phyloP scores from a whole-genome alignment of 2,329 filamentous ascomycete species.

The Hirsutella rhossiliensis region DNA sequence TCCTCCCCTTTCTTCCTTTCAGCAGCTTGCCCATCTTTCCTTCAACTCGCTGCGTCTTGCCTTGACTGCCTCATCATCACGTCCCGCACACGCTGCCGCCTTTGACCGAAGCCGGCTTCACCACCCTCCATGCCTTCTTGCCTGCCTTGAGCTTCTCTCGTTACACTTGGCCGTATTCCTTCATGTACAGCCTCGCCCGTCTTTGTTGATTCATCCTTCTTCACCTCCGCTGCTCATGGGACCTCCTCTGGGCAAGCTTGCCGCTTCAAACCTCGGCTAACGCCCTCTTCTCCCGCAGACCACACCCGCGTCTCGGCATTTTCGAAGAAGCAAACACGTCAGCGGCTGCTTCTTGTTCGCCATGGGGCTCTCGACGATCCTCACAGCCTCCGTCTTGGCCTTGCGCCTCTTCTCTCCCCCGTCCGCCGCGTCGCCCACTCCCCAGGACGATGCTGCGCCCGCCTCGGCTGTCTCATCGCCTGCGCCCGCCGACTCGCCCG shows the following conservation, averaged over 20 bases:
- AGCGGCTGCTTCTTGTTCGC: slow-evolving; percentile 22
- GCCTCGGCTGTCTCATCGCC: slow-evolving; percentile 8
- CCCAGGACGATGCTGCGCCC: background rate
- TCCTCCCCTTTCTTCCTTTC: too few species aligned
- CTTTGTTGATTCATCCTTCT: background rate
- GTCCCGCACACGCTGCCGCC: too few species aligned
- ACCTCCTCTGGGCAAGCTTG: too few species aligned
- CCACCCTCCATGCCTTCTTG: background rate
- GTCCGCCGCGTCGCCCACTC: slow-evolving; percentile 17
- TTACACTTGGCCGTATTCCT: background rate
- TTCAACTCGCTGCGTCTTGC: too few species aligned
- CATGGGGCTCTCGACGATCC: slow-evolving; percentile 31
- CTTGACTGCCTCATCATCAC: too few species aligned
- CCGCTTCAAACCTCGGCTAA: too few species aligned
- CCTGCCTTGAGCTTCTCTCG: background rate
- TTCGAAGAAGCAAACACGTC: background rate
- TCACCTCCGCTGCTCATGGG: background rate
- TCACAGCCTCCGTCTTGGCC: slow-evolving; percentile 30
- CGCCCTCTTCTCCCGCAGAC: too few species aligned
- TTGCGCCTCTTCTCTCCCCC: slow-evolving; percentile 26
- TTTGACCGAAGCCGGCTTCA: too few species aligned
- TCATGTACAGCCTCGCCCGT: background rate
- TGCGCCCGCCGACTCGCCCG: background rate
- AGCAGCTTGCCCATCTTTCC: too few species aligned
- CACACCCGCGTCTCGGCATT: background rate